Conservation (phyloP, 805 yeast genomes). For the Scheffersomyces spartinae region DNA sequence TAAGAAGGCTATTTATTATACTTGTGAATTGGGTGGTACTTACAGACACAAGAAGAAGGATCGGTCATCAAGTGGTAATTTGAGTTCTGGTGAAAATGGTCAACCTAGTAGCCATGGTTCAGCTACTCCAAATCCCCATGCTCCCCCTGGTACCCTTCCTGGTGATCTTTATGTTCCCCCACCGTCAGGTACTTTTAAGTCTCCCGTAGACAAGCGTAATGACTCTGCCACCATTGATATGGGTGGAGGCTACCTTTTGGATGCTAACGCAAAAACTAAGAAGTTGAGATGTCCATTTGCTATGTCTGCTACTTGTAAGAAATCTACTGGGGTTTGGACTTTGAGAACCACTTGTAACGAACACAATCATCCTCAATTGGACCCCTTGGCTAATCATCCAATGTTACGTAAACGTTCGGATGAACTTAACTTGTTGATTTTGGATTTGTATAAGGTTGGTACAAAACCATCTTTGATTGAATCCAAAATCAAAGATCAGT, state of each 20-base stretch:
- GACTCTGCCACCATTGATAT: slow-evolving; percentile 12
- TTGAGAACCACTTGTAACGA: slow-evolving; percentile 42
- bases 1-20: slow-evolving; percentile 46
- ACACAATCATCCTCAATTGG: slow-evolving; percentile 48
- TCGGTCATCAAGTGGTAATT: slow-evolving; percentile 10
- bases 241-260: slow-evolving; percentile 24
- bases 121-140: no score
- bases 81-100: slow-evolving; percentile 1
- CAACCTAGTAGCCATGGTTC: no score
- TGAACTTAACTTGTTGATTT: slow-evolving; percentile 38
- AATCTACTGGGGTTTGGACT: slow-evolving; percentile 39
- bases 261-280: slow-evolving; percentile 34
- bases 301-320: slow-evolving; percentile 46
- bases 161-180: slow-evolving; percentile 5
- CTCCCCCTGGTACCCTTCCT: no score
- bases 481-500: slow-evolving; percentile 37
- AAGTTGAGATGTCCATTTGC: slow-evolving; percentile 46
- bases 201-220: slow-evolving; percentile 4
- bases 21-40: slow-evolving; percentile 47
- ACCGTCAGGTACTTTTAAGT: slow-evolving; percentile 4
- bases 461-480: slow-evolving; percentile 46
- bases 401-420: slow-evolving; percentile 44
- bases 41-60: slow-evolving; percentile 43
- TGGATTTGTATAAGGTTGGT: slow-evolving; percentile 41
- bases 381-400: slow-evolving; percentile 44